Percentiles rank a stretch among this genome's conserved stretches.
phyloP scores from a whole-genome alignment of 176 grass and related monocot species.

The Avena insularis region DNA sequence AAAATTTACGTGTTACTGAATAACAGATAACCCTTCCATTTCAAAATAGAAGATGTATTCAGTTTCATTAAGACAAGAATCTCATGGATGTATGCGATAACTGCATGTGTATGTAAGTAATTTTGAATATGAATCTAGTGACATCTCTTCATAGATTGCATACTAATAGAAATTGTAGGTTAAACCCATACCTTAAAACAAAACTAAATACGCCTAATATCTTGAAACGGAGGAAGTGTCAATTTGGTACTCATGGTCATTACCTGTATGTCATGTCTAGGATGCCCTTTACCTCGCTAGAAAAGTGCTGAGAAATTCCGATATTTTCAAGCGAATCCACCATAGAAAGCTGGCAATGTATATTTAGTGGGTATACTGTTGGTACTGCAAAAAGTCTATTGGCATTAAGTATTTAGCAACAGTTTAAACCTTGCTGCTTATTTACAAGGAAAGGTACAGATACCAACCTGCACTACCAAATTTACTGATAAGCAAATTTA shows the following conservation, averaged over 20 bases:
- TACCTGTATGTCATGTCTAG: constrained; percentile 77
- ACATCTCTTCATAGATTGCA: not conserved
- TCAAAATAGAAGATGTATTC: not conserved
- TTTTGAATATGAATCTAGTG: not conserved
- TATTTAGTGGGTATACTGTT: constrained; percentile 49
- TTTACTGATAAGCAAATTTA: constrained; percentile 57
- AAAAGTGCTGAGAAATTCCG: constrained; percentile 67
- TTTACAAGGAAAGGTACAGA: not conserved
- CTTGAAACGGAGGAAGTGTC: not conserved
- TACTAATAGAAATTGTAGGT: not conserved
- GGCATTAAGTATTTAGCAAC: constrained; percentile 18
- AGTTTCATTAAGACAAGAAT: not conserved
- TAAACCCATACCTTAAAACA: not conserved
- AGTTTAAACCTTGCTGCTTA: not conserved
- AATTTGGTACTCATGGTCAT: constrained; percentile 8
- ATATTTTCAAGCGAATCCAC: constrained; percentile 72
- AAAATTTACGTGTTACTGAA: constrained; percentile 36
- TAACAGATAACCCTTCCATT: not conserved
- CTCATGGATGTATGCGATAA: not conserved
- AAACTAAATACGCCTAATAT: not conserved
- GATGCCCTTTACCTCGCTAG: constrained; percentile 59
- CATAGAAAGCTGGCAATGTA: constrained; percentile 61
- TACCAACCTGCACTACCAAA: constrained; percentile 71
- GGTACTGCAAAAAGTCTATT: constrained; percentile 53
- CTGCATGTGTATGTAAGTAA: not conserved